Conservation (phyloP, 768 basidiomycete species). For the Hydnomerulius pinastri region DNA sequence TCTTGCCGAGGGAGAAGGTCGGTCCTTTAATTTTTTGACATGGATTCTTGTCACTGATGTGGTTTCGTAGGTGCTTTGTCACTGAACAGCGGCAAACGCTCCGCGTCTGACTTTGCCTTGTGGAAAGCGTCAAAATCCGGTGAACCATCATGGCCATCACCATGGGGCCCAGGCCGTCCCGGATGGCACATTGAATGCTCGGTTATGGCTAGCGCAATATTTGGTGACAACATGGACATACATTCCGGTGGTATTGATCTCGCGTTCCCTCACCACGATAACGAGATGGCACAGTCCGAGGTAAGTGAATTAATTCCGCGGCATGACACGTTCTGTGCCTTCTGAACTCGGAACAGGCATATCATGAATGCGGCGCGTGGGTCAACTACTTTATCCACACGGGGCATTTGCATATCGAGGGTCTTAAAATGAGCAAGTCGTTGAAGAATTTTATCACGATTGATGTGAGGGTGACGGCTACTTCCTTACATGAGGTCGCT, state of each 20-base stretch:
- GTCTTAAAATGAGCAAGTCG: slow-evolving; percentile 98
- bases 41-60: not conserved
- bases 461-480: slow-evolving; percentile 54
- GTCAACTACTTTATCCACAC: slow-evolving; percentile 99
- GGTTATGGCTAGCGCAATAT: slow-evolving; percentile 92
- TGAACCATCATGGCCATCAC: slow-evolving; percentile 94
- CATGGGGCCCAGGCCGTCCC: slow-evolving; percentile 94
- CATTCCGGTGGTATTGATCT: slow-evolving; percentile 97
- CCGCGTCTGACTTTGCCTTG: slow-evolving; percentile 92
- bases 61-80: slow-evolving; percentile 55
- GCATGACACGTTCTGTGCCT: not conserved
- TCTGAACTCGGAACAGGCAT: slow-evolving; percentile 62
- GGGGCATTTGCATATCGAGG: slow-evolving; percentile 97
- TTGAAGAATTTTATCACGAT: slow-evolving; percentile 99
- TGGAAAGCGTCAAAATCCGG: slow-evolving; percentile 98
- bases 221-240: slow-evolving; percentile 93
- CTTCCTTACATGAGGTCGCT: slow-evolving; percentile 2
- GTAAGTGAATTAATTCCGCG: slow-evolving; percentile 40
- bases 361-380: slow-evolving; percentile 90
- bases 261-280: slow-evolving; percentile 99
- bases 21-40: slow-evolving; percentile 7
- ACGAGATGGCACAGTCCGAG: slow-evolving; percentile 97
- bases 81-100: slow-evolving; percentile 61
- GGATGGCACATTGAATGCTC: slow-evolving; percentile 99
- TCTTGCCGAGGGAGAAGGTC: slow-evolving; percentile 92